A percentile compares a stretch with the other conserved stretches of the same genome.
Conservation (phyloP, 2,329 filamentous ascomycete species). For the Onygenales sp. region DNA sequence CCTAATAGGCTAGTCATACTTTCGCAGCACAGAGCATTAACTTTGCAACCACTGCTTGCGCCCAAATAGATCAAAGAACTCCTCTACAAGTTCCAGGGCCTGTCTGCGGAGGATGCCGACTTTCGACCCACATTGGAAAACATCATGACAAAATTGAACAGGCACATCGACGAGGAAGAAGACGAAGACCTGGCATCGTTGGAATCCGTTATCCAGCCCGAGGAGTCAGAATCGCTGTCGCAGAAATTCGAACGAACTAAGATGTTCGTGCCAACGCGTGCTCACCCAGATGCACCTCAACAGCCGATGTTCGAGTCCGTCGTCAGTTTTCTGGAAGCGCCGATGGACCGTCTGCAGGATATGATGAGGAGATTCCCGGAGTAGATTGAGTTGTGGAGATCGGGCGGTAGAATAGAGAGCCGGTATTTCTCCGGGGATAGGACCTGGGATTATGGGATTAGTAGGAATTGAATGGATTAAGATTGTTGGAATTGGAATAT, state of each 20-base stretch:
- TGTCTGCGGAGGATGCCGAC: slow-evolving; percentile 26
- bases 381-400: background rate
- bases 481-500: too few species aligned
- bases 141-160: slow-evolving; percentile 32
- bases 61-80: slow-evolving; percentile 38
- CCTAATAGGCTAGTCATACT: background rate
- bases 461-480: too few species aligned
- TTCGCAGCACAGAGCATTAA: background rate
- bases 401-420: too few species aligned
- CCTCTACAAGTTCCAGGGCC: slow-evolving; percentile 39
- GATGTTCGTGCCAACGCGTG: slow-evolving; percentile 42
- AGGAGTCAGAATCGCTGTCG: slow-evolving; percentile 27
- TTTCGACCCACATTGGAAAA: slow-evolving; percentile 33
- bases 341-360: slow-evolving; percentile 46
- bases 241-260: slow-evolving; percentile 43
- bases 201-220: slow-evolving; percentile 29
- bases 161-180: slow-evolving; percentile 44
- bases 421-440: too few species aligned
- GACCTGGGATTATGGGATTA: too few species aligned
- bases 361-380: slow-evolving; percentile 44
- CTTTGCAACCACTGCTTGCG: background rate
- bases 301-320: slow-evolving; percentile 47
- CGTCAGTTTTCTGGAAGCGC: slow-evolving; percentile 44
- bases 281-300: slow-evolving; percentile 40
- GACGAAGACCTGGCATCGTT: slow-evolving; percentile 37